A percentile compares a stretch with the other conserved stretches of the same genome.
phyloP scores from a whole-genome alignment of 495 filamentous ascomycete species.

The Hypoxylon lienhwacheense region DNA sequence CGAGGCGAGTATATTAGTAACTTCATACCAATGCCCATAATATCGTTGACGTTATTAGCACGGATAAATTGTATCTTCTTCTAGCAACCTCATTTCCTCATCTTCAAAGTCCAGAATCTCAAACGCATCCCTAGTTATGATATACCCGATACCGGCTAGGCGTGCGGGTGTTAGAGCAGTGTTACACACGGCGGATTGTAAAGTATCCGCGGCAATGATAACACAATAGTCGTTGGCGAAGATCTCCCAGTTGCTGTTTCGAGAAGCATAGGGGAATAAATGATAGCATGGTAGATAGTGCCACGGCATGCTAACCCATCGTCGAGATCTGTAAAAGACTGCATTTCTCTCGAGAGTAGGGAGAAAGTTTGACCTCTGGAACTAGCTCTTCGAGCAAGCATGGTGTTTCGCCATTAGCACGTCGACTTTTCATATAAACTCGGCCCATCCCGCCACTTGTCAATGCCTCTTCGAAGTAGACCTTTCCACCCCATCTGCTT shows the following conservation, averaged over 20 bases:
- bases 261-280: conserved; percentile 13
- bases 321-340: background rate
- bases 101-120: conserved; percentile 35
- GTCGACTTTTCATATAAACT: conserved; percentile 2
- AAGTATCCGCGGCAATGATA: conserved; percentile 32
- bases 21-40: conserved; percentile 47
- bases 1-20: conserved; percentile 29
- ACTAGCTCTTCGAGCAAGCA: conserved; percentile 2
- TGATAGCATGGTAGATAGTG: conserved; percentile 9
- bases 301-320: conserved; percentile 18
- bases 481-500: background rate
- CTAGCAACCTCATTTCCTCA: background rate
- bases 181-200: conserved; percentile 38
- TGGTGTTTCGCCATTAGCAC: conserved; percentile 4
- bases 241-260: conserved; percentile 37
- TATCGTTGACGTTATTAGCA: conserved; percentile 39
- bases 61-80: background rate
- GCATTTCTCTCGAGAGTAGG: conserved; percentile 7
- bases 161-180: conserved; percentile 34
- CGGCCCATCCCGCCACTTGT: background rate
- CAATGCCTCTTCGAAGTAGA: background rate
- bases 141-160: conserved; percentile 37
- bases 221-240: conserved; percentile 46
- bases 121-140: conserved; percentile 33
- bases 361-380: background rate